phyloP scores from a whole-genome alignment of 495 filamentous ascomycete genomes.

The Xylaria castorea region DNA sequence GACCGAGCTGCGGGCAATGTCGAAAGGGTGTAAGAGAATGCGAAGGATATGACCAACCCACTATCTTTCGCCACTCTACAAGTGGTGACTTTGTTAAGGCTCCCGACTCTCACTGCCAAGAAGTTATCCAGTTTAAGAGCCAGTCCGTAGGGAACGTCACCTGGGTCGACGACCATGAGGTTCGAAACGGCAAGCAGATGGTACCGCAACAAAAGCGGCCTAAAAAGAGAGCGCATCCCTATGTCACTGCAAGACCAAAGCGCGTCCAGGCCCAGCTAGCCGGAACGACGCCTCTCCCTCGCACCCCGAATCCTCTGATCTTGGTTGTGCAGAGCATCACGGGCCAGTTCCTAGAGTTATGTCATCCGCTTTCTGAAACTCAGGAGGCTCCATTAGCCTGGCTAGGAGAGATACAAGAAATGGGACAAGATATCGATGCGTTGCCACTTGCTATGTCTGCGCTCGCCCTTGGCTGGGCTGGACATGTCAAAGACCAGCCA shows the following conservation, averaged over 20 bases:
- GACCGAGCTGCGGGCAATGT: conserved; percentile 23
- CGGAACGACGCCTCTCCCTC: background rate
- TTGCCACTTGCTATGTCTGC: conserved; percentile 26
- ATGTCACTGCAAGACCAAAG: background rate
- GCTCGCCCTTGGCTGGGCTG: conserved; percentile 26
- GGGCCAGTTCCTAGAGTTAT: conserved; percentile 9
- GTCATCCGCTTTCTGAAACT: conserved; percentile 9
- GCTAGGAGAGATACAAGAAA: conserved; percentile 8
- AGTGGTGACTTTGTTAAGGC: conserved; percentile 1
- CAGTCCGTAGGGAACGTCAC: background rate
- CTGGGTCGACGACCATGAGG: background rate
- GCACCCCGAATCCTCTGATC: background rate
- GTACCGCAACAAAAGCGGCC: conserved; percentile 5
- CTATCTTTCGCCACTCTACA: conserved; percentile 24
- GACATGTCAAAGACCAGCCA: background rate
- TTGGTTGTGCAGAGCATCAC: conserved; percentile 20
- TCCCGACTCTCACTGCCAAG: background rate
- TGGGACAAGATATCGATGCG: conserved; percentile 18
- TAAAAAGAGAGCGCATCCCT: background rate
- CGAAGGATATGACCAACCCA: conserved; percentile 21
- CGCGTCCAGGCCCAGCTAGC: conserved; percentile 5
- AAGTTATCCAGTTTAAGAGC: background rate
- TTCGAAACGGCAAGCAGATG: background rate
- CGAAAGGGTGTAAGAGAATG: conserved; percentile 24
- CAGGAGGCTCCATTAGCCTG: conserved; percentile 25